Percentiles rank a stretch among this genome's conserved stretches.
These are phyloP conservation scores for Suhomyces bokatorum DNA, from an alignment of 1,139 yeast species.

Conservation along the genomic window DNA sequence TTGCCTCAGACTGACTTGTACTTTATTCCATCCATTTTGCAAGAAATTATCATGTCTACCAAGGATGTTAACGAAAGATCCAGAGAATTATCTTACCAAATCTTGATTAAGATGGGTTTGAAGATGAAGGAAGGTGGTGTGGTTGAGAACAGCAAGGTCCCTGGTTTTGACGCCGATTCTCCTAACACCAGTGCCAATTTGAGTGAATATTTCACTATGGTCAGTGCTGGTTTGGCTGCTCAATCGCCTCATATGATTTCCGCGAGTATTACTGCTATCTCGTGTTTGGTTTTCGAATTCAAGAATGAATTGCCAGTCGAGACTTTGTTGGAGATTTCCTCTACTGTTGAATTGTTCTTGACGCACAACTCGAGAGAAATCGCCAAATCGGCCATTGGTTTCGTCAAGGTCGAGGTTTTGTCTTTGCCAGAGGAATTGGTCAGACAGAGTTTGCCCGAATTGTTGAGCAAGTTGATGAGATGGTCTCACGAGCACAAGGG, in stretches of 20 bases:
- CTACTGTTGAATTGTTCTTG: conserved; percentile 87
- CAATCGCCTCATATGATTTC: conserved; percentile 93
- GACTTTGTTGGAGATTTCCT: conserved; percentile 68
- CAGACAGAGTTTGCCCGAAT: conserved; percentile 61
- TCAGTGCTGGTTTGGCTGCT: conserved; percentile 95
- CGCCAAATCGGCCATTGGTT: conserved; percentile 91
- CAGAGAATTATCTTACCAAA: conserved; percentile 75
- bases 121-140: conserved; percentile 73
- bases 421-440: conserved; percentile 81
- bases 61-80: conserved; percentile 93
- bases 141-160: conserved; percentile 63
- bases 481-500: conserved; percentile 98
- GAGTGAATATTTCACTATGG: conserved; percentile 86
- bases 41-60: conserved; percentile 89
- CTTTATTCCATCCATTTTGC: conserved; percentile 78
- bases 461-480: conserved; percentile 71
- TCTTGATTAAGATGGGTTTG: conserved; percentile 78
- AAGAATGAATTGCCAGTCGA: conserved; percentile 58
- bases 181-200: conserved; percentile 68
- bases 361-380: conserved; percentile 91
- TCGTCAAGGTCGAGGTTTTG: conserved; percentile 86
- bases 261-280: conserved; percentile 88
- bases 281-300: conserved; percentile 86
- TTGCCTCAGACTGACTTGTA: conserved; percentile 64
- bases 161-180: conserved; percentile 64